Base-by-base conservation (phyloP, 352 stramenopile species). In the Elongisporangium prolatum region DNA sequence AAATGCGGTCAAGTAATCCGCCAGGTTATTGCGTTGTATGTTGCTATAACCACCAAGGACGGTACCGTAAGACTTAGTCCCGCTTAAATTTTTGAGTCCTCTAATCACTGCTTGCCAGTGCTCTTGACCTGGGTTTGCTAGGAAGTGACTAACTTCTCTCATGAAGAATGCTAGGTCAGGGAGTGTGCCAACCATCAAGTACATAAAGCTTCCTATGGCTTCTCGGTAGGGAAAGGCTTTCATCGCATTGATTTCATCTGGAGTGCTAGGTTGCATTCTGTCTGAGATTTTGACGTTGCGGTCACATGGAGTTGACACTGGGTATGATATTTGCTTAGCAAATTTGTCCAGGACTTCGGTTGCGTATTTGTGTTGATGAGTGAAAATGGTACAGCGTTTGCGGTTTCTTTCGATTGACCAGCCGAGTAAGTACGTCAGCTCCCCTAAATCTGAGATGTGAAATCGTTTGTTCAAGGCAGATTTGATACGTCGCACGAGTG, bases 361-460 rank as follows among this genome's bases (percentile, higher is more conserved):
- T 44, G 64, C 56, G 20, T 67, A 70, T 13, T 70, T 59, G 2
- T 51, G n/a, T 54, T 70, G 59, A 14, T 67, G 51, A 3, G 61
- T 54, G 21, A 64, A 61, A 2, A 70, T 52, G 0, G 60, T 56
- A 21, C 55, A 25, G 16, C 34, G 55, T 25, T 21, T 51, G 3
- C 58, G 54, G 17, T 60, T 49, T 38, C 58, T 10, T 47, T 38
- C 40, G n/a, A 65, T 62, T 13, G 44, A 61, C 57, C 53, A 63
- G 3, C 49, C 54, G 1, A 65, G 20, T 10, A 65, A 14, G 16
- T 51, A 65, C n/a, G 54, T 56, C 14, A 21, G 21, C 38, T 64
- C 21, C 62, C 49, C 54, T 7, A 63, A 38, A 56, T 52, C 22
- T 13, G 52, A 37, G 53, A 61, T 64, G 3, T 58, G 44, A 13